Evolutionary conservation across 1,284 basidiomycete species (phyloP).

Genomic region (Schizopora paradoxa): DNA sequence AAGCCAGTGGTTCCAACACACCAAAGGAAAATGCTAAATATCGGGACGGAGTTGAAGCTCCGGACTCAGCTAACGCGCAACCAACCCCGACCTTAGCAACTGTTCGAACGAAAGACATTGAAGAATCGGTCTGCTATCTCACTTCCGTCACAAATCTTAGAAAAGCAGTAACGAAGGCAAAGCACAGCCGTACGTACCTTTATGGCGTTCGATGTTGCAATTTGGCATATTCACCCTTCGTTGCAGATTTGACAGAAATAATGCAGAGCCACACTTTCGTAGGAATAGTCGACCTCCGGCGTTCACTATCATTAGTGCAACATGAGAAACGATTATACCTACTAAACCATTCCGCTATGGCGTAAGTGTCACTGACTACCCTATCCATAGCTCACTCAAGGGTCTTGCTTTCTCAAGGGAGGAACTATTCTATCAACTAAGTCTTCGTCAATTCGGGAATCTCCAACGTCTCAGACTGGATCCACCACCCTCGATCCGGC

Average conservation of each 20-base stretch:
- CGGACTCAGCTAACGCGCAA: background rate
- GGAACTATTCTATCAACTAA: conserved; percentile 94
- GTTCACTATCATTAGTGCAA: conserved; percentile 81
- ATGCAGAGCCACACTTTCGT: conserved; percentile 88
- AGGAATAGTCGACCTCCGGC: conserved; percentile 79
- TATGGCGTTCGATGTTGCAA: background rate
- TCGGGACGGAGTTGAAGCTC: background rate
- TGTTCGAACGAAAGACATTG: conserved; percentile 46
- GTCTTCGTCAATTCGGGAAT: conserved; percentile 87
- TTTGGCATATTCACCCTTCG: conserved; percentile 4
- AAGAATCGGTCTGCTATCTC: conserved; percentile 76
- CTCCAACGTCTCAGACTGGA: conserved; percentile 73
- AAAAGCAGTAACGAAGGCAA: conserved; percentile 49
- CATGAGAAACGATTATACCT: conserved; percentile 86
- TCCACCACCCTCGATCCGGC: conserved; percentile 71
- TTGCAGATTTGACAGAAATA: conserved; percentile 74
- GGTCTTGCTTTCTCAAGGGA: conserved; percentile 48
- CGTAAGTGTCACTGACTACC: conserved; percentile 51
- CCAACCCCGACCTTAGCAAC: background rate
- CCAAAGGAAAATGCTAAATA: conserved; percentile 9
- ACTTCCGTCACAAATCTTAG: conserved; percentile 76
- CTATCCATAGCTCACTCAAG: conserved; percentile 7
- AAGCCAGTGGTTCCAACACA: conserved; percentile 21
- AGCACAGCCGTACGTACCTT: conserved; percentile 60
- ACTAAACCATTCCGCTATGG: conserved; percentile 77